Evolutionary conservation across 148 eudicot species (phyloP), one percentile per base, ranked within the genome.

Genomic region (Vaccinium darrowii): DNA sequence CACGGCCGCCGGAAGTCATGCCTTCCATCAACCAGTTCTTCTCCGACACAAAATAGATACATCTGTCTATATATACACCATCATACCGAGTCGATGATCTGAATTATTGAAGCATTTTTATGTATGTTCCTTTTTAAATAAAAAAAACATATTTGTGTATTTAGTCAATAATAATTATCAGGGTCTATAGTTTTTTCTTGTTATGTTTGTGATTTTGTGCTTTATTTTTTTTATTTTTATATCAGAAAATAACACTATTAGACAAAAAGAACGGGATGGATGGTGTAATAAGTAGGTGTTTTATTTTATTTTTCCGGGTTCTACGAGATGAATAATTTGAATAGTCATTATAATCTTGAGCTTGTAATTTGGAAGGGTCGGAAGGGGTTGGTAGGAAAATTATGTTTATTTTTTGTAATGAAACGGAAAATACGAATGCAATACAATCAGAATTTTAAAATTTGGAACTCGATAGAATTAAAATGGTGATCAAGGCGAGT

Each of bases 1-100:
- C 92, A 30, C 96, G 95, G 54, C 94, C 98, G 4, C 98, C 98
- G 0, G 91, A 95, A 84, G 90, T 95, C 83, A 94, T 95, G 98
- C 98, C 98, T 39, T 15, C 93, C 84, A 82, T 95, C 91, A 95
- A 95, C 89, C 88, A 82, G 84, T 94, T 94, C 94, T 95, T 95
- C 92, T 90, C 98, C 84, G 79, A 85, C 82, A 11, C 16, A 71
- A 65, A 67, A 52, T 67, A 81, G 39, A 69, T 69, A 12, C 74
- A 69, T 69, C 74, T 63, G n/a, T 62, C 21, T 7, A 21, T 21
- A 5, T 14, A 14, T 56, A 18, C 21, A 18, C 21, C 21, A 62
- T 62, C 69, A 63, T 12, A 63, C 7, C 1, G 15, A 12, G 36
- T 25, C 36, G 2, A 27, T 67, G 16, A 67, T 67, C 16, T 67